These are phyloP conservation scores for Asterella californica DNA, from an alignment of 225 moss, liverwort and hornwort genomes.

Conservation along the genomic window DNA sequence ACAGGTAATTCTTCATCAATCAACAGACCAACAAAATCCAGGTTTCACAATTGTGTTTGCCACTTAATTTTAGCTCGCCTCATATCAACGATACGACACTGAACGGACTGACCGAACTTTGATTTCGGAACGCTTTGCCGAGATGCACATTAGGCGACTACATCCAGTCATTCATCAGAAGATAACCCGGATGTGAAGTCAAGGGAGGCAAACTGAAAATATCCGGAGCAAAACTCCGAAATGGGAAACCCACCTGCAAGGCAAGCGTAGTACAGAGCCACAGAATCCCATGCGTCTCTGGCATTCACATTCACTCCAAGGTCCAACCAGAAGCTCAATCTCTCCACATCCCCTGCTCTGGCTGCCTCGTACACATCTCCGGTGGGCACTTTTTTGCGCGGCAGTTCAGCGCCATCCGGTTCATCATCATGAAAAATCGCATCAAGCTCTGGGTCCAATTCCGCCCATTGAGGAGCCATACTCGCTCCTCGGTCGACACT, in stretches of 20 bases:
- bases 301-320: constrained; percentile 86
- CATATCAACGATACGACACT: not conserved
- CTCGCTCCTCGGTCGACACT: not conserved
- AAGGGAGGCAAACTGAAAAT: not conserved
- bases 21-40: not conserved
- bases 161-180: not conserved
- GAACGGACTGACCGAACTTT: not conserved
- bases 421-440: constrained; percentile 71
- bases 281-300: constrained; percentile 90
- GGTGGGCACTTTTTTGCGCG: constrained; percentile 69
- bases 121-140: not conserved
- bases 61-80: not conserved
- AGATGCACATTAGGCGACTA: no score
- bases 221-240: not conserved
- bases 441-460: constrained; percentile 55
- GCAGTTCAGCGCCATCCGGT: constrained; percentile 62
- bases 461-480: constrained; percentile 47
- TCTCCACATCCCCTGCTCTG: constrained; percentile 83
- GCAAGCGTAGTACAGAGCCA: constrained; percentile 55
- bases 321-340: constrained; percentile 67
- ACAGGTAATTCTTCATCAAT: not conserved
- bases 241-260: constrained; percentile 34
- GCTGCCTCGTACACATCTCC: constrained; percentile 89
- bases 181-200: not conserved
- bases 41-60: not conserved